Base-by-base conservation (phyloP, 2,329 filamentous ascomycete species). In the Fusarium concolor region DNA sequence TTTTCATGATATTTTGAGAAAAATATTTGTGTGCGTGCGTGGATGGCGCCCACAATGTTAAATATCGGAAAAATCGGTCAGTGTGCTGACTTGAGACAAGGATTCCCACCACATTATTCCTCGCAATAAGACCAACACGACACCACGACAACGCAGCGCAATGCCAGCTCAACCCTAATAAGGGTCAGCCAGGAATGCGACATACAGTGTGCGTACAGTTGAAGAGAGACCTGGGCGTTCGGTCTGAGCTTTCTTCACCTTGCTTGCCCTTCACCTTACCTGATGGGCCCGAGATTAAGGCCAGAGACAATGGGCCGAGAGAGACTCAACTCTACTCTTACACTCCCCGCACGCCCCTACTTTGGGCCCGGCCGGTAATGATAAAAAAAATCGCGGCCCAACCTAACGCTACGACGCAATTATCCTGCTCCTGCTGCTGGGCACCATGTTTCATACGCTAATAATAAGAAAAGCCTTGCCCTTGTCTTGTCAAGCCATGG, bases 381-480 rank as follows among this genome's bases (percentile, higher is more conserved):
- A 67, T 59, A 17, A 37, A 18, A 24, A 72, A 69, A 67, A 61
- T 73, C 61, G 66, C 68, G 69, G 69, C 71, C 71, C 71, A 73
- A 73, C 71, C 71, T 71, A 73, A 73, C 71, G 58, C 56, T 45
- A 67, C 62, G 52, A 69, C 47, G 57, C 58, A 63, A 71, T 71
- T 62, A 58, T 62, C 64, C 56, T 51, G 7, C 55, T 61, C 61
- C 58, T 29, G 33, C 54, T 72, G 68, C 64, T 70, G 61, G 61
- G 66, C 71, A 71, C 66, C 71, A 68, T 72, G 70, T 72, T 73
- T 72, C 70, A 68, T 69, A 73, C 63, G 65, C 71, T 72, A 72
- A 72, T 69, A 69, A 69, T 58, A 62, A 69, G 56, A 63, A 70
- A 71, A 67, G 56, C 58, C 59, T 61, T 51, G 54, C 64, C 68